These are phyloP conservation scores for Penicillium corylophilum DNA, from an alignment of 2,329 filamentous ascomycete species.

Conservation along the genomic window DNA sequence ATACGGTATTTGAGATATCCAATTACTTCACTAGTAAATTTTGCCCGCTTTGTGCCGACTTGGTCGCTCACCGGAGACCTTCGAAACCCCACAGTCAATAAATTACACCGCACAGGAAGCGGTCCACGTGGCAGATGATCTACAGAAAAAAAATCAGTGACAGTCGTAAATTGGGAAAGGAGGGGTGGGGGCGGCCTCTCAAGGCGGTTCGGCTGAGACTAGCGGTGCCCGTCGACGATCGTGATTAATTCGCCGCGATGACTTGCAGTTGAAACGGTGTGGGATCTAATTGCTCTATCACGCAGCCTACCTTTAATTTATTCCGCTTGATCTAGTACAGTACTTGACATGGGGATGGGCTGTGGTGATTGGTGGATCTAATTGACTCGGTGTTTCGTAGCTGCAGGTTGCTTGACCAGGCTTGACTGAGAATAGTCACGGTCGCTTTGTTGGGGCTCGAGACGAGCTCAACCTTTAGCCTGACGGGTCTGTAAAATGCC, in stretches of 20 bases:
- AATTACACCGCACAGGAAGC: not conserved
- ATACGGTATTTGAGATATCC: too few relatives aligned
- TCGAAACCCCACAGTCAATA: not conserved
- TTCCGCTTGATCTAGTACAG: not conserved
- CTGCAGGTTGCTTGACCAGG: constrained; percentile 6
- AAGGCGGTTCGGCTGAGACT: constrained; percentile 2
- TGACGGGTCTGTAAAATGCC: not conserved
- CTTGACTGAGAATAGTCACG: not conserved
- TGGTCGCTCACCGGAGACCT: not conserved
- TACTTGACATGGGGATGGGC: not conserved
- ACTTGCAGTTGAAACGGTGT: constrained; percentile 12
- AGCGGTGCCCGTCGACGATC: constrained; percentile 9
- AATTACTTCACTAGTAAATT: too few relatives aligned
- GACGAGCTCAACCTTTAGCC: not conserved
- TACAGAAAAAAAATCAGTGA: constrained; percentile 1
- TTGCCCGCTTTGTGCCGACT: not conserved
- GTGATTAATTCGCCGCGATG: constrained; percentile 9
- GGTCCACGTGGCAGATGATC: constrained; percentile 18
- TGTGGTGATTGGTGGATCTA: not conserved
- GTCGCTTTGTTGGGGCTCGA: constrained; percentile 4
- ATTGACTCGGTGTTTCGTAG: constrained; percentile 11
- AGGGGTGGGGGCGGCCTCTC: not conserved
- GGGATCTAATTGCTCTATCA: constrained; percentile 3
- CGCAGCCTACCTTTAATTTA: not conserved
- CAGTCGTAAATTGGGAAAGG: not conserved